A percentile compares a stretch with the other conserved stretches of the same genome.
phyloP scores from a whole-genome alignment of 2,329 filamentous ascomycete species.

The Nemania bipapillata region DNA sequence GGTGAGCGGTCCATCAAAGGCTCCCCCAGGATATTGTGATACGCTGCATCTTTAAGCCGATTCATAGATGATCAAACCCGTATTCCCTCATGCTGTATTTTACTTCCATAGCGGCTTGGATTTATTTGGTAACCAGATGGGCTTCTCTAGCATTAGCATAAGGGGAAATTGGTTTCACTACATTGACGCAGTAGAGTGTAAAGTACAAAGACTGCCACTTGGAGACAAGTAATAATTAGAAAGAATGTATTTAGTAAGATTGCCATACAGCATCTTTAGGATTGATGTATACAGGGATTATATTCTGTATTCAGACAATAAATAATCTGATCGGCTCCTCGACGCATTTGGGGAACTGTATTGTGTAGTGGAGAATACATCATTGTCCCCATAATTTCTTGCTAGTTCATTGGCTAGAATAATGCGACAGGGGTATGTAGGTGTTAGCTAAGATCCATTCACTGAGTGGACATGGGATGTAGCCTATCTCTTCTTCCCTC shows the following conservation, averaged over 20 bases:
- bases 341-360: too few relatives aligned
- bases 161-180: slow-evolving; percentile 8
- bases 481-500: too few relatives aligned
- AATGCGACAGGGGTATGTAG: too few relatives aligned
- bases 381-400: not conserved
- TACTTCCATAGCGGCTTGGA: slow-evolving; percentile 43
- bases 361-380: slow-evolving; percentile 1
- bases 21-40: slow-evolving; percentile 67
- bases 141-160: slow-evolving; percentile 3
- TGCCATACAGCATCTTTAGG: not conserved
- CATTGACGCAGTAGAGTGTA: slow-evolving; percentile 22
- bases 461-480: too few relatives aligned
- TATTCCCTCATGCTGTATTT: slow-evolving; percentile 41
- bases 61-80: not conserved
- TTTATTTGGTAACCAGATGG: slow-evolving; percentile 23
- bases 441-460: too few relatives aligned
- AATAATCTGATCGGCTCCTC: too few relatives aligned
- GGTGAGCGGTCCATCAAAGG: slow-evolving; percentile 67
- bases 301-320: too few relatives aligned
- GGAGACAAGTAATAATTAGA: slow-evolving; percentile 16
- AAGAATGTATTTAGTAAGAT: slow-evolving; percentile 12
- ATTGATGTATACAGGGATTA: too few relatives aligned
- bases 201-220: slow-evolving; percentile 5
- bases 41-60: slow-evolving; percentile 47
- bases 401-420: slow-evolving; percentile 38